Evolutionary conservation across 1,284 basidiomycete species (phyloP).

Genomic region (Macrocystidia cucumis): DNA sequence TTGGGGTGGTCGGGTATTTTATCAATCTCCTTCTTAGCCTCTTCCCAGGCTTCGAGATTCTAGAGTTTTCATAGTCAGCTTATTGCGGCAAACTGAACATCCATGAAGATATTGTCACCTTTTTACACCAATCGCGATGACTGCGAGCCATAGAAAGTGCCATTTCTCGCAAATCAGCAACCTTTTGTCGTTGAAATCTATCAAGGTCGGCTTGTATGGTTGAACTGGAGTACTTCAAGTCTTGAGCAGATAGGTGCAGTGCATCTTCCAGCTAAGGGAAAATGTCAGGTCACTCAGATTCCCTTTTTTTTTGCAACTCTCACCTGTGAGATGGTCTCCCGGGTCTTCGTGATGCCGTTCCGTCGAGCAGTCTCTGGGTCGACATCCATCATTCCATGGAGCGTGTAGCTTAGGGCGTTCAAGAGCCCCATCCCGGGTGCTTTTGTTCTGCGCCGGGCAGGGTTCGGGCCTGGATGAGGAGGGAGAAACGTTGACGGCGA

Average conservation of each 20-base stretch:
- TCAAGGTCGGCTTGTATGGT: constrained; percentile 98
- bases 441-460: constrained; percentile 41
- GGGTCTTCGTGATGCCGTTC: constrained; percentile 88
- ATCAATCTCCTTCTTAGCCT: constrained; percentile 85
- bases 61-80: constrained; percentile 26
- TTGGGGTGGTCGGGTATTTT: constrained; percentile 89
- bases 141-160: constrained; percentile 82
- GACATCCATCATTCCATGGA: constrained; percentile 98
- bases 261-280: constrained; percentile 79
- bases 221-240: constrained; percentile 91
- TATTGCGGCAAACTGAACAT: no score
- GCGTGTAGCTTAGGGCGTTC: constrained; percentile 88
- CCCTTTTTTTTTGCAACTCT: constrained; percentile 2
- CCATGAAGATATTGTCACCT: constrained; percentile 59
- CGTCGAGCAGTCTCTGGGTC: constrained; percentile 95
- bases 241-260: constrained; percentile 81
- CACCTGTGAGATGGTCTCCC: constrained; percentile 91
- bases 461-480: constrained; percentile 69
- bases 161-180: constrained; percentile 92
- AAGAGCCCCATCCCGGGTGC: constrained; percentile 82
- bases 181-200: constrained; percentile 97
- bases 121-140: constrained; percentile 94
- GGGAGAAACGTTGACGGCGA: constrained; percentile 46
- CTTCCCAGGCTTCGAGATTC: constrained; percentile 97
- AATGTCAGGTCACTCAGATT: constrained; percentile 6